Evolutionary conservation across 1,284 basidiomycete genomes (phyloP).

Genomic region (Uromyces viciae-fabae): DNA sequence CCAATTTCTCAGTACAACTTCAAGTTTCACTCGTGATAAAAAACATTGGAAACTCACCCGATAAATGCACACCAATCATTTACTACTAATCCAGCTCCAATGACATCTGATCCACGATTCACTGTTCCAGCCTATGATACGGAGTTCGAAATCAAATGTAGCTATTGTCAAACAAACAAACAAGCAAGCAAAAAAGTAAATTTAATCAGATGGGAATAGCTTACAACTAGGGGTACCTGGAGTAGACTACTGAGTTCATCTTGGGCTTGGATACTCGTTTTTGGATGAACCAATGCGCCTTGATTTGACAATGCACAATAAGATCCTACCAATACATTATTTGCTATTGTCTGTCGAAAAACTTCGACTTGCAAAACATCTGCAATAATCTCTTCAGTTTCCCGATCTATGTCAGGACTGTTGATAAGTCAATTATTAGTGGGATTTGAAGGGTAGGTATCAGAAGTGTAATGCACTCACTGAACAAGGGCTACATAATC

Average conservation of each 20-base stretch:
- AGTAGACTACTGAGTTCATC: conserved; percentile 92
- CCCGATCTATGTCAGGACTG: conserved; percentile 85
- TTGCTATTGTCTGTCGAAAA: conserved; percentile 93
- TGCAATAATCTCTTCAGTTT: conserved; percentile 99
- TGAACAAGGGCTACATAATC: conserved; percentile 96
- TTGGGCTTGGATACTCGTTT: conserved; percentile 93
- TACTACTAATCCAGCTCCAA: conserved; percentile 94
- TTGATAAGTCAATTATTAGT: conserved; percentile 23
- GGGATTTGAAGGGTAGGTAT: background rate
- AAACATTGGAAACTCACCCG: conserved; percentile 57
- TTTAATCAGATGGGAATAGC: background rate
- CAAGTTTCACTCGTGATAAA: conserved; percentile 28
- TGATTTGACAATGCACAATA: conserved; percentile 94
- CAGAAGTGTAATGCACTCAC: background rate
- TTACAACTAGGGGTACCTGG: conserved; percentile 79
- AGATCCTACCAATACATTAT: conserved; percentile 92
- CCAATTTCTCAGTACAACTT: background rate
- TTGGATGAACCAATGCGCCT: conserved; percentile 94
- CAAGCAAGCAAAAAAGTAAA: background rate
- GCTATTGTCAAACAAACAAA: background rate
- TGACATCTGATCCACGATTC: conserved; percentile 94
- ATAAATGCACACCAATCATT: conserved; percentile 99
- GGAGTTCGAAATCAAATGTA: background rate
- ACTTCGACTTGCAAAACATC: conserved; percentile 99
- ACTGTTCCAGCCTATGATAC: conserved; percentile 73